Percentiles rank a stretch among this genome's conserved stretches.
phyloP scores from a whole-genome alignment of 805 yeast species.

The Ogataea wickerhamii region DNA sequence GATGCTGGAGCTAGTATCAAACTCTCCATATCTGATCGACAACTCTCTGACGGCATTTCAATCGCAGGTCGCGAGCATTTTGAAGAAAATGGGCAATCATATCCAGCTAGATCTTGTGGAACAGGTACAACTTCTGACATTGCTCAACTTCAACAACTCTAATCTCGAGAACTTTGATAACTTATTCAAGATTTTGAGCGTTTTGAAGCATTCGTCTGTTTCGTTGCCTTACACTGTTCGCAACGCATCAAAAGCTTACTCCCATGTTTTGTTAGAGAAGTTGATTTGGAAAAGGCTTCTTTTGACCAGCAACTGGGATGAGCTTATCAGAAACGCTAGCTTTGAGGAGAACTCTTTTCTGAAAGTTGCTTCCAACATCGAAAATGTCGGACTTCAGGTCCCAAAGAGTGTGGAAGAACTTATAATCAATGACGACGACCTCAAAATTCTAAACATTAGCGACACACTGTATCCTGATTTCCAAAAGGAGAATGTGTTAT shows the following conservation, averaged over 20 bases:
- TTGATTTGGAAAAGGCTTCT: conserved; percentile 61
- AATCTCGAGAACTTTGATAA: conserved; percentile 40
- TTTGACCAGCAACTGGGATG: conserved; percentile 49
- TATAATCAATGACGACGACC: conserved; percentile 12
- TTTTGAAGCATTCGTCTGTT: conserved; percentile 33
- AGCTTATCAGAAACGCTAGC: conserved; percentile 23
- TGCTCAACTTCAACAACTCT: conserved; percentile 46
- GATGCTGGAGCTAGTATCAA: conserved; percentile 18
- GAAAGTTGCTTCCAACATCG: conserved; percentile 11
- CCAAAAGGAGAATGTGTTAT: conserved; percentile 13
- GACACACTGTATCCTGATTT: conserved; percentile 8
- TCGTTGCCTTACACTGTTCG: conserved; percentile 4
- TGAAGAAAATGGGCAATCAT: conserved; percentile 33
- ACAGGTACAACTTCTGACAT: conserved; percentile 46
- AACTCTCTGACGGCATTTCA: conserved; percentile 14
- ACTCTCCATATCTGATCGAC: conserved; percentile 24
- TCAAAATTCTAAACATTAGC: conserved; percentile 8
- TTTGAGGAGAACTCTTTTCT: conserved; percentile 15
- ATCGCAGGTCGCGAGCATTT: conserved; percentile 16
- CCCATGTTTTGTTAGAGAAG: conserved; percentile 24
- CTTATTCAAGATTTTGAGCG: conserved; percentile 51
- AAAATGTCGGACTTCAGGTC: conserved; percentile 8
- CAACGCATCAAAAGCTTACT: conserved; percentile 6
- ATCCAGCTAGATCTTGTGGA: conserved; percentile 41
- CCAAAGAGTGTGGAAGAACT: conserved; percentile 13